Evolutionary conservation across 1,284 basidiomycete genomes (phyloP).

Genomic region (Peniophora sp.): DNA sequence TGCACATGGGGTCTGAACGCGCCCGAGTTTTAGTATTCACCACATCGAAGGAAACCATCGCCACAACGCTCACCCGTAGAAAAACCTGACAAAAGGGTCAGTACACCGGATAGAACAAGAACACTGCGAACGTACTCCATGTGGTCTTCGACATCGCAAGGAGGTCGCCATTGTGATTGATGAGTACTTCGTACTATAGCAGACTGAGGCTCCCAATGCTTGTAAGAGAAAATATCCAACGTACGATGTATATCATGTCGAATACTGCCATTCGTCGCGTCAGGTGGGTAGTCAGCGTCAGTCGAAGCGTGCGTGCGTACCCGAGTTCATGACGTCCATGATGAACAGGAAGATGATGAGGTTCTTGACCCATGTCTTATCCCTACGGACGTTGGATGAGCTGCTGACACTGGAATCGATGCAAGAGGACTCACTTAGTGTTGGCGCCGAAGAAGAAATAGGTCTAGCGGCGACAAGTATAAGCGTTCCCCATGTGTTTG

Average conservation of each 20-base stretch:
- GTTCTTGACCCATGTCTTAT: neutral
- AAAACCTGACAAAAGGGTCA: neutral
- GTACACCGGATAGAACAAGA: neutral
- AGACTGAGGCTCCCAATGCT: too few species aligned
- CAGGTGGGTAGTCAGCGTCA: too few species aligned
- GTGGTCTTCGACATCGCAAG: neutral
- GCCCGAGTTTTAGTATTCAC: neutral
- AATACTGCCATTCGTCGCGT: constrained; percentile 29
- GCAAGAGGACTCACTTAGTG: neutral
- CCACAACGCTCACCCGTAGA: neutral
- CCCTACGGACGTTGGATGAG: neutral
- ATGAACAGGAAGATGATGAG: neutral
- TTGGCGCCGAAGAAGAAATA: neutral
- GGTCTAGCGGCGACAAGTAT: neutral
- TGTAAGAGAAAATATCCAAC: too few species aligned
- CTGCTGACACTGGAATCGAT: too few species aligned
- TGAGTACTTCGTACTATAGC: constrained; percentile 24
- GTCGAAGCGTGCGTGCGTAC: too few species aligned
- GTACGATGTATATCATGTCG: constrained; percentile 28
- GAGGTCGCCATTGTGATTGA: constrained; percentile 23
- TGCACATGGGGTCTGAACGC: neutral
- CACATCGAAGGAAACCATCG: neutral
- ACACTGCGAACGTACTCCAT: neutral
- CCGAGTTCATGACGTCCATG: neutral
- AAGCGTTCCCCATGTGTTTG: neutral